Percentiles rank a stretch among this genome's conserved stretches.
Conservation (phyloP, 1,139 yeast genomes). For the Petasospora fabianii region DNA sequence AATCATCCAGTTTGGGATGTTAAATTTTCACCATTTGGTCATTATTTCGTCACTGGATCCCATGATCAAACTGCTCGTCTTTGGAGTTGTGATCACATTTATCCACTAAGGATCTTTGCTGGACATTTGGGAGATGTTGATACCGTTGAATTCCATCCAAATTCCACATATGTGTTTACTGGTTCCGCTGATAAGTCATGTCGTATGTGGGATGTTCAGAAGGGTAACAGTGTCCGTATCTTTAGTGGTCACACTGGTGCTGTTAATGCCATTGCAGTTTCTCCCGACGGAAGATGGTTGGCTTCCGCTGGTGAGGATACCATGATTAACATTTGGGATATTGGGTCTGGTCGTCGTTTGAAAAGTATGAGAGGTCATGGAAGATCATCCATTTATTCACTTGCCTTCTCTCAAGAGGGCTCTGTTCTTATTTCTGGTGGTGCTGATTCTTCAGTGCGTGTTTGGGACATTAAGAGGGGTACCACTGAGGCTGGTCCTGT, state of each 20-base stretch:
- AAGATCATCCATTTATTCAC: constrained; percentile 76
- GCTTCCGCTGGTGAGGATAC: constrained; percentile 96
- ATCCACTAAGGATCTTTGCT: constrained; percentile 92
- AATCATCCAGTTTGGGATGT: constrained; percentile 98
- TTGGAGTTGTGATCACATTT: constrained; percentile 98
- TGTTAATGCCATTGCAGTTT: constrained; percentile 77
- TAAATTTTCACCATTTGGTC: constrained; percentile 89
- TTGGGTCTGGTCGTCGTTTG: constrained; percentile 83
- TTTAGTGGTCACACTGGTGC: constrained; percentile 94
- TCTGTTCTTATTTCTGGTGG: constrained; percentile 88
- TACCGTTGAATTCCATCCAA: constrained; percentile 93
- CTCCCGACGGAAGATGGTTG: constrained; percentile 95
- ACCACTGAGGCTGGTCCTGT: constrained; percentile 78
- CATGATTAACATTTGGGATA: constrained; percentile 88
- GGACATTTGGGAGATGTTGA: constrained; percentile 98
- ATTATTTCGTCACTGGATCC: constrained; percentile 95
- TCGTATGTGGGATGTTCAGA: constrained; percentile 95
- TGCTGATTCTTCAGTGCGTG: constrained; percentile 88
- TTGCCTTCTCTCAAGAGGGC: constrained; percentile 85
- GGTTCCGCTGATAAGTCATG: constrained; percentile 95
- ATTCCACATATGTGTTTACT: constrained; percentile 88
- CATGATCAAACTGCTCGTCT: constrained; percentile 96
- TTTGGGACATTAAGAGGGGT: constrained; percentile 91
- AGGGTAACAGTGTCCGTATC: constrained; percentile 88
- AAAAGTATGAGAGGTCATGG: constrained; percentile 92